phyloP scores from a whole-genome alignment of 805 yeast genomes.

The Candida glaebosa region DNA sequence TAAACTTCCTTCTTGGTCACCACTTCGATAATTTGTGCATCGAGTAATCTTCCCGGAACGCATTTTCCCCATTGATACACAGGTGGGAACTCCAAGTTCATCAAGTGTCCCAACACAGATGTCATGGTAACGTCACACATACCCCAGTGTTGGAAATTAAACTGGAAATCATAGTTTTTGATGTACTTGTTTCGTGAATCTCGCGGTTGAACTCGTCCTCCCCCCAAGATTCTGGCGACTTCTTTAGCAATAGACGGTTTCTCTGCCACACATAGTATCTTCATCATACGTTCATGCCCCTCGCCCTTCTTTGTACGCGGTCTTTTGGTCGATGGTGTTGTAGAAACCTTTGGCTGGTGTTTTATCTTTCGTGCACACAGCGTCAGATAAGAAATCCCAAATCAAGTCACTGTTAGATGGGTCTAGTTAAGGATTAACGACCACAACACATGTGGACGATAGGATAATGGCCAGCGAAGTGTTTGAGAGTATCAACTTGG shows the following conservation, averaged over 20 bases:
- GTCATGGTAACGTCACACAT: conserved; percentile 84
- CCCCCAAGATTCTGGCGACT: conserved; percentile 71
- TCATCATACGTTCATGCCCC: conserved; percentile 40
- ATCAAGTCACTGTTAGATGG: no score
- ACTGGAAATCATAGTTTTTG: conserved; percentile 75
- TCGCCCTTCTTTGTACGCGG: background rate
- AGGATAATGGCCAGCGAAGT: conserved; percentile 2
- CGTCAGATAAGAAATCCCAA: no score
- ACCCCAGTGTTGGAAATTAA: conserved; percentile 60
- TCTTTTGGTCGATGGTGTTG: no score
- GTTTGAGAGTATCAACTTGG: conserved; percentile 1
- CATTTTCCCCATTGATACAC: conserved; percentile 65
- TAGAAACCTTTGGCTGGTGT: no score
- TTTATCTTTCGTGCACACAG: no score
- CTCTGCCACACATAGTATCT: conserved; percentile 91
- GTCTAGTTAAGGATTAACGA: background rate
- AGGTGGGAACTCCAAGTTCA: conserved; percentile 59
- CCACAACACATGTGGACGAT: background rate
- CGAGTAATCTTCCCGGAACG: conserved; percentile 62
- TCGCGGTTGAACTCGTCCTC: conserved; percentile 54
- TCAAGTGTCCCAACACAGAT: conserved; percentile 84
- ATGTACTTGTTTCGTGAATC: conserved; percentile 57
- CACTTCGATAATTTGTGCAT: conserved; percentile 56
- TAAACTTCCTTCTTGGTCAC: conserved; percentile 46
- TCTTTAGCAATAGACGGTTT: conserved; percentile 92